Evolutionary conservation across 768 basidiomycete species (phyloP).

Genomic region (Kwoniella heveanensis): DNA sequence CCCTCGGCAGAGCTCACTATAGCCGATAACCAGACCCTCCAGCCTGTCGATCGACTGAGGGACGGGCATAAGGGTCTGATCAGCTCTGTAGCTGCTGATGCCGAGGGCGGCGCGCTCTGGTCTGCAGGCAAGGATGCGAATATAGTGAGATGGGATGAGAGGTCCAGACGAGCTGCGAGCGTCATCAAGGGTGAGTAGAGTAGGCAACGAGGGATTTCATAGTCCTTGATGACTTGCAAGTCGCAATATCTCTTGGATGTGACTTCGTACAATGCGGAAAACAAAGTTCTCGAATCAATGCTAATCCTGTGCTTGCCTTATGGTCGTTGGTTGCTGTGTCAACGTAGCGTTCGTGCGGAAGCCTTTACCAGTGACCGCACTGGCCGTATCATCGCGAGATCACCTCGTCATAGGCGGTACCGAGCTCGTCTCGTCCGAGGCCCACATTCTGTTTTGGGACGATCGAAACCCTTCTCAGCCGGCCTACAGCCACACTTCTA

Average conservation of each 20-base stretch:
- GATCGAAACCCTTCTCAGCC: slow-evolving; percentile 73
- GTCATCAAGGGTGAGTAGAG: slow-evolving; percentile 53
- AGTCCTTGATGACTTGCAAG: no score
- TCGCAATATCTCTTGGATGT: no score
- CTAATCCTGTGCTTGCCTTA: no score
- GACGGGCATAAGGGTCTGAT: slow-evolving; percentile 49
- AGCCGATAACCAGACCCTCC: slow-evolving; percentile 49
- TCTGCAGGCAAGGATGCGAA: slow-evolving; percentile 46
- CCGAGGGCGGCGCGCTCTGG: slow-evolving; percentile 36
- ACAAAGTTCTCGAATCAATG: no score
- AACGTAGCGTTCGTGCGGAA: slow-evolving; percentile 44
- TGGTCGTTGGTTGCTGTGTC: no score
- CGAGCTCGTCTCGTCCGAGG: slow-evolving; percentile 77
- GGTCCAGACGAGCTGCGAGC: slow-evolving; percentile 39
- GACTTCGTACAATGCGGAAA: no score
- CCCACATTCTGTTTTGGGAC: slow-evolving; percentile 87
- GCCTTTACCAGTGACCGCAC: slow-evolving; percentile 46
- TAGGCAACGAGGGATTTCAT: no score
- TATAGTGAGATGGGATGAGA: slow-evolving; percentile 55
- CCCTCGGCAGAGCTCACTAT: slow-evolving; percentile 49
- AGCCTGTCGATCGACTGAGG: slow-evolving; percentile 40
- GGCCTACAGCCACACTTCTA: slow-evolving; percentile 74
- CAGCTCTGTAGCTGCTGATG: slow-evolving; percentile 33
- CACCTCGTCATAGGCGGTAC: slow-evolving; percentile 78
- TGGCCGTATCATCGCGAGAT: slow-evolving; percentile 46